Percentiles rank a stretch among this genome's conserved stretches.
Conservation (phyloP, 176 grass and related monocot species). For the Triticum monococcum region DNA sequence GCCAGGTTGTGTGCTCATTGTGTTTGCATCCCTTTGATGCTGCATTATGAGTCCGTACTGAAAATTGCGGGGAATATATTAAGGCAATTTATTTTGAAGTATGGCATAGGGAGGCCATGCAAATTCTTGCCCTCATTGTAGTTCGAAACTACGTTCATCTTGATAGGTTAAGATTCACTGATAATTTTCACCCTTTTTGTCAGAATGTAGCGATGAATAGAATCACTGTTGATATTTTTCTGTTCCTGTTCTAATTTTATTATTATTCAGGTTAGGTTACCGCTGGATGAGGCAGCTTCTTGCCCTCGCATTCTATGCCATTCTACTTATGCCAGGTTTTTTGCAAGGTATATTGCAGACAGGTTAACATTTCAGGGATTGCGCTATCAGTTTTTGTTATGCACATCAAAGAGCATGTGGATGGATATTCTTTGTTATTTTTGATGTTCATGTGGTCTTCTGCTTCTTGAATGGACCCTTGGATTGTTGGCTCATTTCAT, state of each 20-base stretch:
- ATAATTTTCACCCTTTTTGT: neutral
- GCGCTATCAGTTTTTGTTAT: conserved; percentile 12
- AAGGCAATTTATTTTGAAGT: neutral
- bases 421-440: conserved; percentile 12
- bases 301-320: conserved; percentile 76
- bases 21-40: too few species aligned
- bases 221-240: neutral
- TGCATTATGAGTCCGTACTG: neutral
- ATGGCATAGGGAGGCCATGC: neutral
- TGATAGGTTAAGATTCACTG: neutral
- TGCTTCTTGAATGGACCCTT: conserved; percentile 9
- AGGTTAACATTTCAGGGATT: neutral
- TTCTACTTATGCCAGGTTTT: conserved; percentile 94
- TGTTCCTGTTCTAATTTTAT: neutral
- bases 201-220: neutral
- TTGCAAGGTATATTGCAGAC: conserved; percentile 67
- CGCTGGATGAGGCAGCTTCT: conserved; percentile 83
- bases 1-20: too few species aligned
- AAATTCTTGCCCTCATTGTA: neutral
- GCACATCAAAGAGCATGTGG: neutral
- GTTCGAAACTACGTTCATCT: neutral
- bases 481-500: neutral
- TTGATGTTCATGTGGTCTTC: neutral
- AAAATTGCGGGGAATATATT: neutral
- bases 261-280: conserved; percentile 80